Percentiles rank a stretch among this genome's conserved stretches.
Evolutionary conservation across 1,284 basidiomycete genomes (phyloP).

Genomic region (Sporisorium exsertum): DNA sequence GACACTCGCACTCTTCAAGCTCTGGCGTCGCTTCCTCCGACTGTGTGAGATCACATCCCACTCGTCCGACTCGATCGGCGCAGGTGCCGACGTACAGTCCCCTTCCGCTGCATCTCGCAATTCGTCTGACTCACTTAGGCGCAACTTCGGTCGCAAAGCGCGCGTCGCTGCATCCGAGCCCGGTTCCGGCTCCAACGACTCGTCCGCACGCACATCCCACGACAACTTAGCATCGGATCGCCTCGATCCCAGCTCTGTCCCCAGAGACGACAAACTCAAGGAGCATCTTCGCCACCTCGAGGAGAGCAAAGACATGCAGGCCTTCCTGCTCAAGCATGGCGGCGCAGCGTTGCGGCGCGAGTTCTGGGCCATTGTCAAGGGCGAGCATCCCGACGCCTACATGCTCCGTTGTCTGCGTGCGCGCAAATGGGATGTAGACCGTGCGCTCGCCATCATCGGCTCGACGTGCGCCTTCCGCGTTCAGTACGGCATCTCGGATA

Average conservation of each 20-base stretch:
- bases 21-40: slow-evolving; percentile 64
- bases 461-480: slow-evolving; percentile 50
- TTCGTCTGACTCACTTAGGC: slow-evolving; percentile 25
- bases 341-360: slow-evolving; percentile 55
- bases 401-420: slow-evolving; percentile 70
- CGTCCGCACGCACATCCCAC: slow-evolving; percentile 34
- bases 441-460: slow-evolving; percentile 61
- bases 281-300: slow-evolving; percentile 60
- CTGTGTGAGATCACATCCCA: slow-evolving; percentile 52
- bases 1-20: slow-evolving; percentile 57
- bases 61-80: slow-evolving; percentile 44
- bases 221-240: slow-evolving; percentile 13
- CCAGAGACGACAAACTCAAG: slow-evolving; percentile 61
- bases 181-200: slow-evolving; percentile 10
- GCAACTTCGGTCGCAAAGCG: slow-evolving; percentile 17
- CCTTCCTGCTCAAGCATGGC: slow-evolving; percentile 58
- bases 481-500: slow-evolving; percentile 52
- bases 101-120: slow-evolving; percentile 27
- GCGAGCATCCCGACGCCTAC: slow-evolving; percentile 65
- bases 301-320: slow-evolving; percentile 64
- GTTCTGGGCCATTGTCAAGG: slow-evolving; percentile 65
- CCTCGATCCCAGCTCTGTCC: slow-evolving; percentile 18
- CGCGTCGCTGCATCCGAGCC: slow-evolving; percentile 36
- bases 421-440: slow-evolving; percentile 63
- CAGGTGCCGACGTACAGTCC: slow-evolving; percentile 14